These are phyloP conservation scores for Gossypium australe DNA, from an alignment of 345 rosid genomes.

Conservation along the genomic window DNA sequence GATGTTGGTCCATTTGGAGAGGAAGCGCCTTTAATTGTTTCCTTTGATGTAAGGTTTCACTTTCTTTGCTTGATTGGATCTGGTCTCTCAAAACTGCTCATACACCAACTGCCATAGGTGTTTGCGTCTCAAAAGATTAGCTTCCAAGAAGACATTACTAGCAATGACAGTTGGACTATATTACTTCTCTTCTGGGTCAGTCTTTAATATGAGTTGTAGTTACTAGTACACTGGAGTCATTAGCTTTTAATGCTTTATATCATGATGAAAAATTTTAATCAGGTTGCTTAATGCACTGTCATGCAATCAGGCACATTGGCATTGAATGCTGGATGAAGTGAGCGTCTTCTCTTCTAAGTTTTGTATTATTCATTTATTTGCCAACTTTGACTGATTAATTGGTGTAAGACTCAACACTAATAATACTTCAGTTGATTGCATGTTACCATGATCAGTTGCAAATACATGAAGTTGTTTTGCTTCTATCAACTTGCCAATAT, in stretches of 20 bases:
- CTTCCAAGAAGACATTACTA: slow-evolving; percentile 8
- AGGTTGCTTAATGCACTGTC: slow-evolving; percentile 2
- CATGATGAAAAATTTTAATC: background rate
- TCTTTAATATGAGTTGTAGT: slow-evolving; percentile 15
- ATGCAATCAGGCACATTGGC: slow-evolving; percentile 2
- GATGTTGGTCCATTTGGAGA: slow-evolving; percentile 76
- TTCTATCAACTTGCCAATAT: slow-evolving; percentile 3
- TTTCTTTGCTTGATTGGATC: slow-evolving; percentile 88
- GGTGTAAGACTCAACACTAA: slow-evolving; percentile 1
- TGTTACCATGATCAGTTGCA: background rate
- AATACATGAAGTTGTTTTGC: background rate
- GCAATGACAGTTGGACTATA: slow-evolving; percentile 8
- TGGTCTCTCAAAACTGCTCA: slow-evolving; percentile 55
- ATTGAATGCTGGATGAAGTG: slow-evolving; percentile 12
- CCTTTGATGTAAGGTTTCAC: slow-evolving; percentile 88
- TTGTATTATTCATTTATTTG: slow-evolving; percentile 9
- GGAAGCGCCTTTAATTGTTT: slow-evolving; percentile 66
- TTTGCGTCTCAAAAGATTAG: slow-evolving; percentile 58
- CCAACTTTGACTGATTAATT: slow-evolving; percentile 6
- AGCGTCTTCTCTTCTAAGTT: slow-evolving; percentile 17
- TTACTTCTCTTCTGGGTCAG: slow-evolving; percentile 6
- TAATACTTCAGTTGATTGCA: background rate
- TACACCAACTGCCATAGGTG: slow-evolving; percentile 49
- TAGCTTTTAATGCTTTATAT: slow-evolving; percentile 4
- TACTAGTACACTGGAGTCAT: background rate